These are phyloP conservation scores for Wickerhamiella azymoides DNA, from an alignment of 805 yeast species.

Conservation along the genomic window DNA sequence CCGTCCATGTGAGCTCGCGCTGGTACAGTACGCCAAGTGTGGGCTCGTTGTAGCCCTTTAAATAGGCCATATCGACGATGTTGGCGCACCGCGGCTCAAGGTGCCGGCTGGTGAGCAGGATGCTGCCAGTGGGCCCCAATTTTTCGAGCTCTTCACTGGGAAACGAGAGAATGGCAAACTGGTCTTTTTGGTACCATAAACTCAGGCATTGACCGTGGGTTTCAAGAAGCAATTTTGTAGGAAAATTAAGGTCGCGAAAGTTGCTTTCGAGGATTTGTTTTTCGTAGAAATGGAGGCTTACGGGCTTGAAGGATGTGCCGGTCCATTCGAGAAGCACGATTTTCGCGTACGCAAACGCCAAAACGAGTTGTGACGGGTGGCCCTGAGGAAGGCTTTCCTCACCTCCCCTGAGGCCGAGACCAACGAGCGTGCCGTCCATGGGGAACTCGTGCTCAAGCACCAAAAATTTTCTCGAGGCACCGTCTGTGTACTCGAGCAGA, in stretches of 20 bases:
- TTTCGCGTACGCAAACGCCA: constrained; percentile 65
- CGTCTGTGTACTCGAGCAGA: constrained; percentile 21
- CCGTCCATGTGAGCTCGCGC: constrained; percentile 65
- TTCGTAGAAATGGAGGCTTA: constrained; percentile 79
- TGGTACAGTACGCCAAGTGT: constrained; percentile 58
- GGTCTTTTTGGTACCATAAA: constrained; percentile 43
- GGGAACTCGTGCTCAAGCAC: constrained; percentile 48
- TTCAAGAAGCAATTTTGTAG: constrained; percentile 42
- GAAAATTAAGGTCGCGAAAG: constrained; percentile 21
- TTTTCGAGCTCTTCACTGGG: constrained; percentile 15
- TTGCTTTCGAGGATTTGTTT: constrained; percentile 34
- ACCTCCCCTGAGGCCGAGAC: constrained; percentile 32
- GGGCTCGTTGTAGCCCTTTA: constrained; percentile 67
- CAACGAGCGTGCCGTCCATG: constrained; percentile 53
- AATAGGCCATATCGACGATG: constrained; percentile 57
- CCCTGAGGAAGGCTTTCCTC: no score
- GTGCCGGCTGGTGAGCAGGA: constrained; percentile 41
- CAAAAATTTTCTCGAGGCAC: constrained; percentile 19
- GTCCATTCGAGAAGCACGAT: constrained; percentile 63
- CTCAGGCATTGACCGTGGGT: constrained; percentile 40
- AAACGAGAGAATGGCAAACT: constrained; percentile 42
- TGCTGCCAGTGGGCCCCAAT: constrained; percentile 33
- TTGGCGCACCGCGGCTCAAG: constrained; percentile 45
- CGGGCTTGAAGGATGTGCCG: constrained; percentile 45
- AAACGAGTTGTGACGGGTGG: constrained; percentile 37